Base-by-base conservation (phyloP, 2,329 filamentous ascomycete genomes). In the Botryosphaeria dothidea region DNA sequence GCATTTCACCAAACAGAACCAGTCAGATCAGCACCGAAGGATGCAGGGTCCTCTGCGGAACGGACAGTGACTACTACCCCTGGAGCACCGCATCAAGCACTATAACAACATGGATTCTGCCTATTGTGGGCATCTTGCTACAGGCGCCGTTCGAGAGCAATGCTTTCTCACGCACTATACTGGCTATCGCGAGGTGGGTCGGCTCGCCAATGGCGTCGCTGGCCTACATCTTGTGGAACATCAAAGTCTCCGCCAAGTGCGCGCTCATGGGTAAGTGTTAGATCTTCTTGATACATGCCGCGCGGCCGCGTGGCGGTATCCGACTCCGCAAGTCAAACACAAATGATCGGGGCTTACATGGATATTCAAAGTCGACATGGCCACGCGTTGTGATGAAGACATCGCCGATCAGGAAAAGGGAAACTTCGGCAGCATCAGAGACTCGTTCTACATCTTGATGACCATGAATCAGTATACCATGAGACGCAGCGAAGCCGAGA, bases 401-500 rank as follows among this genome's bases (percentile, higher is more conserved):
- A 68, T 72, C 31, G 71, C 71, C 1, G 69, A 69, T 17, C 68
- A 71, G 17, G 66, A 72, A 15, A 17, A 41, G 17, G 74, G 71
- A 15, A 69, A 79, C 17, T 80, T 78, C 66, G 71, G 69, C 5
- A 74, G 74, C 21, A 76, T 80, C 61, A 68, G 79, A 41, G 81
- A 83, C 65, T 80, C 79, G 0, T 76, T 82, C 68, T 82, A 78
- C 61, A 73, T 83, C 17, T 71, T 83, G 19, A 74, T 77, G 54
- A 77, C 76, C 5, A 79, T 82, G 74, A 82, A 81, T 51, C 80
- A 82, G 67, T 82, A 80, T 66, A 79, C 72, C 3, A 73, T 80
- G 62, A 45, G 41, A 15, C 38, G 41, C 38, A 46, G 41, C 6
- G 27, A 57, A 29, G 67, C 67, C 5, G 66, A 65, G 21, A 73